A percentile compares a stretch with the other conserved stretches of the same genome.
phyloP scores from a whole-genome alignment of 305 asterid genomes.

The Solanum hybrid region DNA sequence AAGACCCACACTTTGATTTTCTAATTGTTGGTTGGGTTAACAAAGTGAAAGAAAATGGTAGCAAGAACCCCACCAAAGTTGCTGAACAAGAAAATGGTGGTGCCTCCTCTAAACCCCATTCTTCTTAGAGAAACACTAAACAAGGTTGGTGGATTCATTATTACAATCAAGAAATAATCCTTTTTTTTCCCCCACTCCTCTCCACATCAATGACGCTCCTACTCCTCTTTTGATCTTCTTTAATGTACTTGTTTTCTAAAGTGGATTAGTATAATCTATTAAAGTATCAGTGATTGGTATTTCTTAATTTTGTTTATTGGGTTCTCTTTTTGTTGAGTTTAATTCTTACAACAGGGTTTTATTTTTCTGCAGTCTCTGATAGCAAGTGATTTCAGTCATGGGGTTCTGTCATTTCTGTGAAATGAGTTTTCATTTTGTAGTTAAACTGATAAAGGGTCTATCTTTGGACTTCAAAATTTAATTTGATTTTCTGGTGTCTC shows the following conservation, averaged over 20 bases:
- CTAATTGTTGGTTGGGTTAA: too few species aligned
- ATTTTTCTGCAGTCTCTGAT: background rate
- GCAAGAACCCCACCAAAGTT: constrained; percentile 70
- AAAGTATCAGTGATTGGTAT: background rate
- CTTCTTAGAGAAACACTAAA: constrained; percentile 62
- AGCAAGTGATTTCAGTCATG: background rate
- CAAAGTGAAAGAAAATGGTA: constrained; percentile 39
- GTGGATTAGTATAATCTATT: background rate
- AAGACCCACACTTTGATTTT: constrained; percentile 1
- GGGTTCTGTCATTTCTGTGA: background rate
- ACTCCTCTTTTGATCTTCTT: background rate
- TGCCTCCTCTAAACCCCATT: constrained; percentile 52
- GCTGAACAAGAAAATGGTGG: constrained; percentile 25
- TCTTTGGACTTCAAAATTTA: background rate
- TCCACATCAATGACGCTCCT: background rate
- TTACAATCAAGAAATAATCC: background rate
- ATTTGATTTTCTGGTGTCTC: background rate
- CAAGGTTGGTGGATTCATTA: constrained; percentile 36
- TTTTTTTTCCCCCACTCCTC: background rate
- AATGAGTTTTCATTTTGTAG: background rate
- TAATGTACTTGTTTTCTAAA: background rate
- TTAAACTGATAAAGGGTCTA: background rate
- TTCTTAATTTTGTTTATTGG: background rate
- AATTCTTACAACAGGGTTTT: background rate
- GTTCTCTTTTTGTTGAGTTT: background rate